A percentile compares a stretch with the other conserved stretches of the same genome.
phyloP scores from a whole-genome alignment of 345 rosid species.

The Eucalyptus rudis region DNA sequence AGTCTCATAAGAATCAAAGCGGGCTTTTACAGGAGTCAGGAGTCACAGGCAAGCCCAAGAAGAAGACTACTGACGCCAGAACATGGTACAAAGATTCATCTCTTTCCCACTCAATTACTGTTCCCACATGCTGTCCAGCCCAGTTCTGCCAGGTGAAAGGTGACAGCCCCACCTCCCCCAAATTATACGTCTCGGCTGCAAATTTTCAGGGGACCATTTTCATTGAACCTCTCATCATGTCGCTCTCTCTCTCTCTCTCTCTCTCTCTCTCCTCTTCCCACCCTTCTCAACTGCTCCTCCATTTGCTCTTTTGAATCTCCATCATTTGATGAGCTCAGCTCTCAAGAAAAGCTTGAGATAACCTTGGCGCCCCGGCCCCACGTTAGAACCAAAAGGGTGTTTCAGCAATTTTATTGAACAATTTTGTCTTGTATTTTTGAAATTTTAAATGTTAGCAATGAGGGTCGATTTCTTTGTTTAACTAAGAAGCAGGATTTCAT shows the following conservation, averaged over 20 bases:
- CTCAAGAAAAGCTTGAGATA: not conserved
- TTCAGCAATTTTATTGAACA: not conserved
- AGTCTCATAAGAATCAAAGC: not conserved
- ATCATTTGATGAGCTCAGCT: not conserved
- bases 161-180: not conserved
- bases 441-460: not conserved
- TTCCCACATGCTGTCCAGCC: conserved; percentile 1
- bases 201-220: conserved; percentile 19
- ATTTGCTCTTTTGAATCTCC: not conserved
- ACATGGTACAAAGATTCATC: not conserved
- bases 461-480: too few relatives aligned
- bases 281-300: not conserved
- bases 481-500: too few relatives aligned
- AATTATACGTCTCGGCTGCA: not conserved
- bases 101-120: not conserved
- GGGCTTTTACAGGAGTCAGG: not conserved
- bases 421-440: not conserved
- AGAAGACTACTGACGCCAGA: not conserved
- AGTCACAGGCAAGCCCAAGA: not conserved
- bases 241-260: not conserved
- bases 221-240: not conserved
- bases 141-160: not conserved
- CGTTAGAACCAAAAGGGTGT: not conserved
- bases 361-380: not conserved
- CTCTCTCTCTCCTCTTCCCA: not conserved